Evolutionary conservation across 805 yeast genomes (phyloP).

Genomic region (Starmerella riodocensis): DNA sequence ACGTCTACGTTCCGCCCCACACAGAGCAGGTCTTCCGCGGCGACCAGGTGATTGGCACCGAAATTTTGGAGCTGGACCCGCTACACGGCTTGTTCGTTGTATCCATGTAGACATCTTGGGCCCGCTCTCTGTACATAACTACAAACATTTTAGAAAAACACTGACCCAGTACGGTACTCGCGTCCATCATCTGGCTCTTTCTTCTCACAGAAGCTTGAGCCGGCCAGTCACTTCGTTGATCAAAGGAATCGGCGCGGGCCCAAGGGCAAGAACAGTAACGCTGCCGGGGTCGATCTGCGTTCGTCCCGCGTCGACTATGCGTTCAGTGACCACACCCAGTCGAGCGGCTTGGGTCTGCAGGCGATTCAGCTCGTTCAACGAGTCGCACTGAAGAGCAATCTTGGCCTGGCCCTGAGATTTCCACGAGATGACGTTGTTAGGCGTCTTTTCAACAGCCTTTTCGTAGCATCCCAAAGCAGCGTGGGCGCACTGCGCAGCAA

Average conservation of each 20-base stretch:
- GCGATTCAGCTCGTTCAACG: conserved; percentile 57
- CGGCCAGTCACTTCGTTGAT: conserved; percentile 73
- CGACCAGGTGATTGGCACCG: conserved; percentile 34
- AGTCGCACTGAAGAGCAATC: conserved; percentile 53
- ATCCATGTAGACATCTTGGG: conserved; percentile 17
- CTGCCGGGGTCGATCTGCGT: conserved; percentile 94
- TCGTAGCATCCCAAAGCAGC: conserved; percentile 90
- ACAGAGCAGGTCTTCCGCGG: conserved; percentile 21
- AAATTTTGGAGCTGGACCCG: conserved; percentile 34
- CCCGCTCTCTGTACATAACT: not conserved
- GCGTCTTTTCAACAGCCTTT: conserved; percentile 41
- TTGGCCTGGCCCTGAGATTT: conserved; percentile 79
- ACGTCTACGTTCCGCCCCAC: conserved; percentile 21
- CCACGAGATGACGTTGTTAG: conserved; percentile 63
- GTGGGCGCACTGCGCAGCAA: conserved; percentile 95
- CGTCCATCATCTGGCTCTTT: no score
- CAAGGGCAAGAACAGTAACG: conserved; percentile 90
- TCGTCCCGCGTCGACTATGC: conserved; percentile 92
- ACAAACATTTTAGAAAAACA: not conserved
- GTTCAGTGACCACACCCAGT: conserved; percentile 60
- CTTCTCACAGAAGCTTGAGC: conserved; percentile 49
- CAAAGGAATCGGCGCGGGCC: conserved; percentile 79
- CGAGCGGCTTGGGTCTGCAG: conserved; percentile 72
- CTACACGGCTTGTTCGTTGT: conserved; percentile 32
- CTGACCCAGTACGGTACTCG: no score